Percentiles rank a stretch among this genome's conserved stretches.
Conservation (phyloP, 306 rosid genomes). For the Senna tora region DNA sequence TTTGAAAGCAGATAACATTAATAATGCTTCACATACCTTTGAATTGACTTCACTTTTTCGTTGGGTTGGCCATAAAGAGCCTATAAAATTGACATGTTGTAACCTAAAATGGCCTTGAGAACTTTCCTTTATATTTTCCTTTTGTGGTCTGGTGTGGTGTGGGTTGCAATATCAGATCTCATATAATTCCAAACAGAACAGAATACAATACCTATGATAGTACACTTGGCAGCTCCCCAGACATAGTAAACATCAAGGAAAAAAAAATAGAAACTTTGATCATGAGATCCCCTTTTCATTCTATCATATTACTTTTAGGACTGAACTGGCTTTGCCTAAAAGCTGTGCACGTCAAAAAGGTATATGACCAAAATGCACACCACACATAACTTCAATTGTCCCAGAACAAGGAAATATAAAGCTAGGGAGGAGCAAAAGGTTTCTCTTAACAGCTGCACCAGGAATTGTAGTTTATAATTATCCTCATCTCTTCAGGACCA, state of each 20-base stretch:
- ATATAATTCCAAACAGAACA: conserved; percentile 26
- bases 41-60: conserved; percentile 49
- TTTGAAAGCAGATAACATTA: conserved; percentile 57
- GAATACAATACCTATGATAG: conserved; percentile 22
- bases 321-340: conserved; percentile 44
- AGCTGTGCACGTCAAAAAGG: conserved; percentile 43
- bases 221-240: conserved; percentile 68
- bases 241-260: conserved; percentile 26
- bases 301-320: conserved; percentile 25
- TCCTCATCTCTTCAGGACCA: conserved; percentile 16
- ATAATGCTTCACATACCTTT: conserved; percentile 47
- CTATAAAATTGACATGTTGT: conserved; percentile 38
- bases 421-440: conserved; percentile 22
- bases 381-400: conserved; percentile 30
- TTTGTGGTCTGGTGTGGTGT: conserved; percentile 40
- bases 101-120: conserved; percentile 38
- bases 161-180: conserved; percentile 35
- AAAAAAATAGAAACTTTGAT: conserved; percentile 37
- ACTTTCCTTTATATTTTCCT: conserved; percentile 35
- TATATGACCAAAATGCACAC: conserved; percentile 34
- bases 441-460: conserved; percentile 39
- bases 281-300: conserved; percentile 29
- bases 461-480: conserved; percentile 26
- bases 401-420: conserved; percentile 1
- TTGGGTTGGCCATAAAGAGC: conserved; percentile 46